Evolutionary conservation across 192 early-diverging fungal species (phyloP).

Genomic region (Coemansia sp.): DNA sequence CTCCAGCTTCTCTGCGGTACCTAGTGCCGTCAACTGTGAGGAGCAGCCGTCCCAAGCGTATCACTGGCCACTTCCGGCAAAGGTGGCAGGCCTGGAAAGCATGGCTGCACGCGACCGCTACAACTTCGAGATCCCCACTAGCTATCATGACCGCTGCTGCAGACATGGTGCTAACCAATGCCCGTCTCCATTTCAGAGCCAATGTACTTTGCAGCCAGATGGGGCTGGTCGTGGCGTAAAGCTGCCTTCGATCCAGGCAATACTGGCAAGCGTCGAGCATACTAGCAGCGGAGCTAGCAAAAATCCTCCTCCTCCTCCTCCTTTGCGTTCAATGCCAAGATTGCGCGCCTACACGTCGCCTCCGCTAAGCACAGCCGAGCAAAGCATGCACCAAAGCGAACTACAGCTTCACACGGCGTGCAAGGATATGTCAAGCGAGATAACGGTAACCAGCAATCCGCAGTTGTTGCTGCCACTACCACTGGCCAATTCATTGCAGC

Average conservation of each 20-base stretch:
- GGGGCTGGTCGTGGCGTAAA: neutral
- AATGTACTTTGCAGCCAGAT: neutral
- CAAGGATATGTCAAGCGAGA: neutral
- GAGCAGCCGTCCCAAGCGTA: neutral
- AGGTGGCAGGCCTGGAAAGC: neutral
- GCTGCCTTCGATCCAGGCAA: conserved; percentile 35
- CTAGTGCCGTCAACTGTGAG: neutral
- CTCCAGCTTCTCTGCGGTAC: neutral
- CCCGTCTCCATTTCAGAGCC: conserved; percentile 5
- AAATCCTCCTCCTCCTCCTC: neutral
- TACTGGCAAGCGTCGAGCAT: conserved; percentile 18
- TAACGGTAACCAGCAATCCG: neutral
- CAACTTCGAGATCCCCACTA: conserved; percentile 10
- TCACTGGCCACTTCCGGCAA: neutral
- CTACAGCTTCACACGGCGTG: neutral
- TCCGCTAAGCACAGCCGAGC: neutral
- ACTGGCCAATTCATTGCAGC: neutral
- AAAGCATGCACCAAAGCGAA: too few relatives aligned
- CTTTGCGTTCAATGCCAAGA: neutral
- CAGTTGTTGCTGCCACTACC: neutral
- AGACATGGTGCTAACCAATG: neutral
- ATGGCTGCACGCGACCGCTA: conserved; percentile 23
- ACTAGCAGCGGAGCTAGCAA: neutral
- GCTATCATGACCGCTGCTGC: neutral
- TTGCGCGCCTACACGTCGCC: conserved; percentile 32